Evolutionary conservation across 2,329 filamentous ascomycete species (phyloP), one percentile per base, ranked within the genome.

Genomic region (Hypomyces rosellus): DNA sequence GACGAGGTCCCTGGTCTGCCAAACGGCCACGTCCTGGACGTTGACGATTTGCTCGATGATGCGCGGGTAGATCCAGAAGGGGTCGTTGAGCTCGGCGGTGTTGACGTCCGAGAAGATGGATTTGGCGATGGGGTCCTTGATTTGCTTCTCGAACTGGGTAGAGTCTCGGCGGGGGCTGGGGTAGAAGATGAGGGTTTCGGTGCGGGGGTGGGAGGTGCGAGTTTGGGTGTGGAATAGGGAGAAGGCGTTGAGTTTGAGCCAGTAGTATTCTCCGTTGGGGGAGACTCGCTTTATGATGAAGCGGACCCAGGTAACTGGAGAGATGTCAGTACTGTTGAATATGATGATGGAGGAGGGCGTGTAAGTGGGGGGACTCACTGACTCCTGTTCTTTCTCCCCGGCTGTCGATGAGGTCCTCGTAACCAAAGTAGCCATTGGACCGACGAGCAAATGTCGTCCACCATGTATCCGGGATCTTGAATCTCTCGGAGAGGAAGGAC

Each of bases 351-450:
- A 20, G 5, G 12, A 8, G 25, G 25, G 9, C 2, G 25, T 30
- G 9, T 30, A 30, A 30, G 25, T 20, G 20, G 9, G 14, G 22
- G 11, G 11, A 52, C 50, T 22, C 13, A 52, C 50, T 38, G 2
- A 33, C 36, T 1, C 46, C 50, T 14, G 36, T 44, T 15, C 50
- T 40, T 13, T 3, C 25, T 4, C 50, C 46, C 30, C 30, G 15
- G 1, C 57, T 44, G 22, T 55, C 49, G 5, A 54, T 39, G 9
- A 53, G 13, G 30, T 53, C 49, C 15, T 65, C 61, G 43, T 61
- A 63, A 1, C 69, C 69, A 53, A 72, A 69, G 33, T 70, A 69
- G 0, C 69, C 70, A n/a, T 71, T 73, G 2, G 68, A 63, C 34
- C 63, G 63, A 13, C 55, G 55, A 39, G 58, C 63, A 34, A 65